Base-by-base conservation (phyloP, 2,329 filamentous ascomycete species). In the Emergomyces africanus region DNA sequence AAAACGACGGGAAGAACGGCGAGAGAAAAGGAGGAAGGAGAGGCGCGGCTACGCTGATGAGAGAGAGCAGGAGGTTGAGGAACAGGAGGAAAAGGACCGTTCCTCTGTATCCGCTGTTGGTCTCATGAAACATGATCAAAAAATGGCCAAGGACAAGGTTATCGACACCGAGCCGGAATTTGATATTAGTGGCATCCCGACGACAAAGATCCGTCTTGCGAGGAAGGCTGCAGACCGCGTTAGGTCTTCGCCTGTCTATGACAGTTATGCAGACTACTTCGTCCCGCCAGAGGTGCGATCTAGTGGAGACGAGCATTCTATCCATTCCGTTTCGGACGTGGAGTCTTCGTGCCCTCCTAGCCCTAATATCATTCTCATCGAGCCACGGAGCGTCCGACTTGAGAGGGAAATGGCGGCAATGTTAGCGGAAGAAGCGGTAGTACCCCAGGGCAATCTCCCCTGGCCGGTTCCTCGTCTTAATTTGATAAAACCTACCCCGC, bases 401-500 rank as follows among this genome's bases (percentile, higher is more conserved):
- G 60, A 63, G 15, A 64, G 64, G 18, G 63, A 66, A 14, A 58
- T 65, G 23, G 59, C 57, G 59, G 20, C 62, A 56, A 58, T 53
- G 44, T 20, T 37, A 48, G 46, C 48, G 61, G 61, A 14, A 61
- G 59, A 56, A 63, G 69, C 23, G 62, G 64, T 18, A 65, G 64
- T 18, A 65, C 65, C 59, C 59, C 63, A 20, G 57, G 62, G 37
- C 9, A 42, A 61, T 49, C 62, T 73, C 9, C 74, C 74, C 18
- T 79, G 74, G 71, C 69, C 72, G 20, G 77, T 84, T 23, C 81
- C 81, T 12, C 69, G 66, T n/a, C 72, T 85, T 18, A 81, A 79
- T 49, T 70, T 84, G 28, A 81, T 83, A 57, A 76, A 80, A 53
- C 79, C 82, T 2, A 84, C 82, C 6, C 82, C 82, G 23, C 79